Evolutionary conservation across 352 stramenopile genomes (phyloP), one percentile per base, ranked within the genome.

Genomic region (Pythium grandisporangium): DNA sequence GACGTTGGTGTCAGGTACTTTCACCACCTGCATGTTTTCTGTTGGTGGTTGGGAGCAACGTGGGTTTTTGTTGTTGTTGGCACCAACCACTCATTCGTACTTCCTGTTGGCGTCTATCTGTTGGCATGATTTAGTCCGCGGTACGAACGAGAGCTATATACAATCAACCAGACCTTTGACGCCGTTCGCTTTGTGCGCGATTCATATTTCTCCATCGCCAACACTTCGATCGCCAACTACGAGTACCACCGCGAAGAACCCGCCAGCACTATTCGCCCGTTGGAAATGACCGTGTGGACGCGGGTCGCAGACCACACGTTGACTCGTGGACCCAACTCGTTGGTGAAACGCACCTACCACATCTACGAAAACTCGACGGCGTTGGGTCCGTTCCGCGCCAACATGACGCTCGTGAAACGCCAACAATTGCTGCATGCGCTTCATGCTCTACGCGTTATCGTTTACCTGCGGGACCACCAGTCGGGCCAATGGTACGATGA

Each of bases 141-240:
- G 11, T 89, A 78, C 45, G 48, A 83, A 41, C 64, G 78, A 10
- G 63, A 82, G 5, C 43, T 91, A 0, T 93, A 72, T 45, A 87
- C 74, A 16, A 62, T 91, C 42, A 85, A 91, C 48, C 55, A 71
- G 43, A 91, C 80, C 14, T 55, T 82, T 36, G 45, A 57, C 16
- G 77, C 75, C 0, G 55, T 91, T 24, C 51, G 61, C 34, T 83
- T 70, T 61, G 51, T 93, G 30, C 70, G 75, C 19, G 63, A 86
- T 49, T 64, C 77, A 6, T 93, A 91, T 55, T 90, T 84, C 34
- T 70, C 61, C n/a, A 67, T 91, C 30, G 76, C 37, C 17, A 67
- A 83, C 29, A 23, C 37, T 3, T 84, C 75, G 2, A 60, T 93
- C 19, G 80, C 80, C 36, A 93, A 89, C 51, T 93, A 93, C 58